Percentiles rank a stretch among this genome's conserved stretches.
Evolutionary conservation across 306 rosid species (phyloP).

Genomic region (Prunus salicina): DNA sequence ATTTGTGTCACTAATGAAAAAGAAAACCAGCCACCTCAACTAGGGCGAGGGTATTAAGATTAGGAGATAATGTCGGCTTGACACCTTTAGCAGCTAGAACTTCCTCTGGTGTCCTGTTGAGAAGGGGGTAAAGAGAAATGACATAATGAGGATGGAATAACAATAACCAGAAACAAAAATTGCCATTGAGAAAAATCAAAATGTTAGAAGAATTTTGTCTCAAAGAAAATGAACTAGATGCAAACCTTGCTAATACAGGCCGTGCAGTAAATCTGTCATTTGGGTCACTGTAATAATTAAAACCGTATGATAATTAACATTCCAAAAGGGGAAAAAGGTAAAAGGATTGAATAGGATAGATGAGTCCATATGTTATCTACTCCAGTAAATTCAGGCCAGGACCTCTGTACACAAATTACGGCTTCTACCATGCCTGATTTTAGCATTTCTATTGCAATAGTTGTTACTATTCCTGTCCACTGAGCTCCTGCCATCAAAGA

Average conservation of each 20-base stretch:
- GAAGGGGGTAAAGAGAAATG: not conserved
- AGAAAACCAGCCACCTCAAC: slow-evolving; percentile 67
- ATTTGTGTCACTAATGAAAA: slow-evolving; percentile 15
- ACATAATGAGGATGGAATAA: not conserved
- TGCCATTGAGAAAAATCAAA: not conserved
- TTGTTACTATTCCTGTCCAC: slow-evolving; percentile 97
- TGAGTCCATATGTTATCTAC: slow-evolving; percentile 3
- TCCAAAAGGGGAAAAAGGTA: slow-evolving; percentile 1
- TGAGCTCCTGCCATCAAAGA: slow-evolving; percentile 69
- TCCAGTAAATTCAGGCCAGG: slow-evolving; percentile 14
- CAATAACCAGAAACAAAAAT: not conserved
- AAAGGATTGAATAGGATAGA: not conserved
- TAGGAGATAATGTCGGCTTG: slow-evolving; percentile 92
- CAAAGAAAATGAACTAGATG: slow-evolving; percentile 20
- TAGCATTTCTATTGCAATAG: slow-evolving; percentile 93
- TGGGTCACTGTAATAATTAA: slow-evolving; percentile 65
- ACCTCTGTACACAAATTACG: slow-evolving; percentile 94
- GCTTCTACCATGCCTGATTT: slow-evolving; percentile 98
- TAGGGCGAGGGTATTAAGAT: slow-evolving; percentile 88
- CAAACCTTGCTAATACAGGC: slow-evolving; percentile 91
- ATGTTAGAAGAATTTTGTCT: not conserved
- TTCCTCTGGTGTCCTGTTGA: slow-evolving; percentile 86
- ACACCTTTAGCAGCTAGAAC: slow-evolving; percentile 97
- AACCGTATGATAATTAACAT: not conserved
- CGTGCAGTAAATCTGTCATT: slow-evolving; percentile 84